These are phyloP conservation scores for Pseudocercospora fuligena DNA, from an alignment of 2,329 filamentous ascomycete genomes.

Conservation along the genomic window DNA sequence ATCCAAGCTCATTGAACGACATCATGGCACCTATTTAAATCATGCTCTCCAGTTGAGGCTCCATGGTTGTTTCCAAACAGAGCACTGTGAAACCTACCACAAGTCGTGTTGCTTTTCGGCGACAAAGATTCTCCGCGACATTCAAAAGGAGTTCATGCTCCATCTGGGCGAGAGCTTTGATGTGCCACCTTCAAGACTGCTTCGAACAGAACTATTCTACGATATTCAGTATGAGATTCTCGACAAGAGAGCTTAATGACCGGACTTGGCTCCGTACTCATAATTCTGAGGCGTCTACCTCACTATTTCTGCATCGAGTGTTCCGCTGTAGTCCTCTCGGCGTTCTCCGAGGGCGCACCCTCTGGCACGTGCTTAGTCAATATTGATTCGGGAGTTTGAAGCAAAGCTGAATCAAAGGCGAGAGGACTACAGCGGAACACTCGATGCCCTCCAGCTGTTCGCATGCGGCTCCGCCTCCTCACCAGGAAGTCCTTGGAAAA, in stretches of 20 bases:
- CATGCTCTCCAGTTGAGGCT: background rate
- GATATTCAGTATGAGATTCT: background rate
- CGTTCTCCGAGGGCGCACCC: too few species aligned
- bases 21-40: background rate
- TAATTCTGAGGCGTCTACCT: background rate
- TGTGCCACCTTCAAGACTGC: background rate
- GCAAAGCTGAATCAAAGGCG: too few species aligned
- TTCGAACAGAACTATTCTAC: background rate
- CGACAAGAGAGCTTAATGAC: too few species aligned
- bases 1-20: background rate
- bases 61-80: background rate
- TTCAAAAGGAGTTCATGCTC: background rate
- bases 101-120: background rate
- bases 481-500: background rate
- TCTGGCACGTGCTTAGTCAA: too few species aligned
- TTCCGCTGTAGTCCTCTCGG: too few species aligned
- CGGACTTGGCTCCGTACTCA: too few species aligned
- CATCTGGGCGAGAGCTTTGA: background rate
- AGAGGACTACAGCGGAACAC: too few species aligned
- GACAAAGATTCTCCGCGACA: background rate
- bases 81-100: background rate
- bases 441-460: constrained; percentile 3
- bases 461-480: background rate
- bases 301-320: too few species aligned
- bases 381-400: too few species aligned